These are phyloP conservation scores for Ceratobasidium sp. DNA, from an alignment of 1,284 basidiomycete species.

Conservation along the genomic window DNA sequence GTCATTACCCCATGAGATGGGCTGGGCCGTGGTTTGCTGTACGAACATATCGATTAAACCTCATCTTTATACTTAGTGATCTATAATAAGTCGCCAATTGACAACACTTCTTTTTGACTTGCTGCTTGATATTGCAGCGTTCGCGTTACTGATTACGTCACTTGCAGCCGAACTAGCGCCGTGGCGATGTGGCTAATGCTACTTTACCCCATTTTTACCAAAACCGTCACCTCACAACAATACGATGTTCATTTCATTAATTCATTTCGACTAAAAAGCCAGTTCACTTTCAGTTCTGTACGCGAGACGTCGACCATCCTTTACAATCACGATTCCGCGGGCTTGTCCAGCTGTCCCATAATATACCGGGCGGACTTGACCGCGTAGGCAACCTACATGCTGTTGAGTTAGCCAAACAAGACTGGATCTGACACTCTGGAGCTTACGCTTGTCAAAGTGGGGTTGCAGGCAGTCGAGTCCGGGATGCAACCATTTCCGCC, in stretches of 20 bases:
- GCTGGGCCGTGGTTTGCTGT: not conserved
- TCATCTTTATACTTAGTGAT: not conserved
- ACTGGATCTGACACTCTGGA: not conserved
- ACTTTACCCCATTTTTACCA: too few relatives aligned
- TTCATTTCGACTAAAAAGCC: too few relatives aligned
- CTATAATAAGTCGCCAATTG: not conserved
- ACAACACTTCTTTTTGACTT: not conserved
- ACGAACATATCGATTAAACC: not conserved
- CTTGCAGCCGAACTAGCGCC: not conserved
- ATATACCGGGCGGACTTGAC: conserved; percentile 28
- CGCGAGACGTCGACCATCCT: too few relatives aligned
- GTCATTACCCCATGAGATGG: conserved; percentile 30
- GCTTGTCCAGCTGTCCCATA: not conserved
- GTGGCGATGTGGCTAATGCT: not conserved
- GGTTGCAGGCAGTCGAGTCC: conserved; percentile 44
- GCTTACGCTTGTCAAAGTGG: conserved; percentile 45
- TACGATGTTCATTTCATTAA: too few relatives aligned
- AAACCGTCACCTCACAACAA: too few relatives aligned
- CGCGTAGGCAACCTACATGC: conserved; percentile 19
- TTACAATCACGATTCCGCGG: too few relatives aligned
- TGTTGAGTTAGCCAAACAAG: not conserved
- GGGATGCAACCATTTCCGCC: conserved; percentile 45
- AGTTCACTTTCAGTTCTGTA: too few relatives aligned
- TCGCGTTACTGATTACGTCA: too few relatives aligned
- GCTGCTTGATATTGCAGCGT: not conserved